A percentile compares a stretch with the other conserved stretches of the same genome.
Conservation (phyloP, 129 eudicot species). For the Kitagawia praeruptora region DNA sequence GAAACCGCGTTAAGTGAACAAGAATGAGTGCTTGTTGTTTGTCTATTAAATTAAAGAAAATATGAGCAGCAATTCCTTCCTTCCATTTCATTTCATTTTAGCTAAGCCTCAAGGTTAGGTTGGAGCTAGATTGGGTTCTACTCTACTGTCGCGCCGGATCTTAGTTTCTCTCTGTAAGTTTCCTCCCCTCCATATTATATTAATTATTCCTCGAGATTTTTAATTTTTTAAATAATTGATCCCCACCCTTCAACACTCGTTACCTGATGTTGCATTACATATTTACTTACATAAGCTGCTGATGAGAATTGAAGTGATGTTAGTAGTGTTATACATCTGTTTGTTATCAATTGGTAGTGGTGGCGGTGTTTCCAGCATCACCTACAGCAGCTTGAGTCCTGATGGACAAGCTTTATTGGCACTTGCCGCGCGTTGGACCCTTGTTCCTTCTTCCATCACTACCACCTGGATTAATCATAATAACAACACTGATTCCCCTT, state of each 20-base stretch:
- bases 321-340: background rate
- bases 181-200: background rate
- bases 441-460: conserved; percentile 37
- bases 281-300: background rate
- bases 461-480: conserved; percentile 36
- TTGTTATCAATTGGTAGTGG: background rate
- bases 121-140: background rate
- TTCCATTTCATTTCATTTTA: background rate
- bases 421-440: conserved; percentile 46
- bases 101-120: too few relatives aligned
- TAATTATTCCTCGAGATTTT: background rate
- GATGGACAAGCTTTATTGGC: conserved; percentile 54
- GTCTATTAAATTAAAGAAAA: background rate
- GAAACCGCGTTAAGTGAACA: background rate
- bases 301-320: background rate
- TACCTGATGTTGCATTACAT: background rate
- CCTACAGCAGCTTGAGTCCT: conserved; percentile 19
- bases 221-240: background rate
- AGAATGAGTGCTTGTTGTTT: background rate
- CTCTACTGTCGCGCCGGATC: background rate
- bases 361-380: background rate
- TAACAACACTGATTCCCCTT: conserved; percentile 46
- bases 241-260: background rate
- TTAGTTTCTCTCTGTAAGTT: background rate
- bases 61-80: background rate